These are phyloP conservation scores for Amanita pallidorosea DNA, from an alignment of 768 basidiomycete species.

Conservation along the genomic window DNA sequence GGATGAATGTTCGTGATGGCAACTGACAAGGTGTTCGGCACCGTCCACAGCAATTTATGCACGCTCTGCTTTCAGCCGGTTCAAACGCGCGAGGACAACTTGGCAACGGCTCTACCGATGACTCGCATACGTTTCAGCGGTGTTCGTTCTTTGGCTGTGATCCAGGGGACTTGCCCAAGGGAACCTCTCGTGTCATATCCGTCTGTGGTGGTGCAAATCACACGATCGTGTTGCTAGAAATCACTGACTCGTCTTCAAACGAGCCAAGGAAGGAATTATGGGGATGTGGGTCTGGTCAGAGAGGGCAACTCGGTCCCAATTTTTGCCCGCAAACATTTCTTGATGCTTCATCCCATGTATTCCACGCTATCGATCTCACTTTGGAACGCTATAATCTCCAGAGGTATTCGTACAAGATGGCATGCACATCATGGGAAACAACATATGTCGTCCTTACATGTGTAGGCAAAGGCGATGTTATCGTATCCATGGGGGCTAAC, in stretches of 20 bases:
- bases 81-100: conserved; percentile 49
- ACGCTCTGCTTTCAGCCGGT: conserved; percentile 25
- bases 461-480: conserved; percentile 29
- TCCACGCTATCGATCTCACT: conserved; percentile 36
- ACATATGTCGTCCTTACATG: conserved; percentile 56
- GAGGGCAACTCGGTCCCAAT: conserved; percentile 60
- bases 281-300: conserved; percentile 63
- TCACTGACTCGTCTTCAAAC: conserved; percentile 4
- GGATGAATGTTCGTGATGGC: too few relatives aligned
- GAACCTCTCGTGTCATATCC: conserved; percentile 26
- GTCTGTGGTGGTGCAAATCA: conserved; percentile 74
- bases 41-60: conserved; percentile 5
- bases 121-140: conserved; percentile 29
- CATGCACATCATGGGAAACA: conserved; percentile 79
- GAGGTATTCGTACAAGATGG: conserved; percentile 32
- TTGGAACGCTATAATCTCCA: conserved; percentile 22
- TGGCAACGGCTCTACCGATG: conserved; percentile 32
- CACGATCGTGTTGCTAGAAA: conserved; percentile 53
- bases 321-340: background rate
- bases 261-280: conserved; percentile 35
- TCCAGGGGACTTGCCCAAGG: conserved; percentile 19
- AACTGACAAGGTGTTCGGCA: too few relatives aligned
- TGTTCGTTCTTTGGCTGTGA: conserved; percentile 26
- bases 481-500: conserved; percentile 76
- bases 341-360: conserved; percentile 20